Evolutionary conservation across 441 rosid species (phyloP), one percentile per base, ranked within the genome.

Genomic region (Populus hybrid): DNA sequence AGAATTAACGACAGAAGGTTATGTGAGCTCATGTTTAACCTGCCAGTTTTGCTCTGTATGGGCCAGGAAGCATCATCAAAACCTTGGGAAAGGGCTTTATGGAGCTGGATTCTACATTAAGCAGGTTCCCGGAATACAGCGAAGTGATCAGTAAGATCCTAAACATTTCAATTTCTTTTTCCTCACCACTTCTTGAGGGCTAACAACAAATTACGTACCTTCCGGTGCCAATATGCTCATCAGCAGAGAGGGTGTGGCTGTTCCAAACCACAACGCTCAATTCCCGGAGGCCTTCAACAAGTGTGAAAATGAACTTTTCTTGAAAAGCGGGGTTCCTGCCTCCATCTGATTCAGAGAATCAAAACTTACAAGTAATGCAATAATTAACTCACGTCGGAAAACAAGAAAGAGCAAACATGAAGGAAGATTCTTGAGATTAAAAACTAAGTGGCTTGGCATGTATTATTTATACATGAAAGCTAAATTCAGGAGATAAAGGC

Each of bases 281-380:
- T 76, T 88, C 89, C 6, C 71, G 73, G 1, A 89, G 87, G 65
- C 92, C 92, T 82, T 88, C 92, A 36, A 88, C 76, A 11, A 86
- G 86, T 42, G 83, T 67, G 80, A 88, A 71, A 38, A 77, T 72
- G 78, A 88, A 89, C 79, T 86, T 89, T 78, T 89, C 88, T 70
- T 89, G 89, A 78, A 86, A 89, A 12, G 40, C 75, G 5, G 91
- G 92, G 75, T 89, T 89, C 77, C 53, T 88, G 66, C 89, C 87
- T 69, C 91, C 89, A 73, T 87, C 89, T 86, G 40, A 42, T 38
- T 5, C n/a, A 50, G 57, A 0, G 57, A 71, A 30, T 36, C 8
- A 67, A 5, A 67, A 30, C 6, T 67, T 14, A 23, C 38, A 30
- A 67, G 6, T 5, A 50, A 50, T 14, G 19, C 57, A 5, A 50